Percentiles rank a stretch among this genome's conserved stretches.
phyloP scores from a whole-genome alignment of 495 filamentous ascomycete genomes.

The Aspergillus carlsbadensis region DNA sequence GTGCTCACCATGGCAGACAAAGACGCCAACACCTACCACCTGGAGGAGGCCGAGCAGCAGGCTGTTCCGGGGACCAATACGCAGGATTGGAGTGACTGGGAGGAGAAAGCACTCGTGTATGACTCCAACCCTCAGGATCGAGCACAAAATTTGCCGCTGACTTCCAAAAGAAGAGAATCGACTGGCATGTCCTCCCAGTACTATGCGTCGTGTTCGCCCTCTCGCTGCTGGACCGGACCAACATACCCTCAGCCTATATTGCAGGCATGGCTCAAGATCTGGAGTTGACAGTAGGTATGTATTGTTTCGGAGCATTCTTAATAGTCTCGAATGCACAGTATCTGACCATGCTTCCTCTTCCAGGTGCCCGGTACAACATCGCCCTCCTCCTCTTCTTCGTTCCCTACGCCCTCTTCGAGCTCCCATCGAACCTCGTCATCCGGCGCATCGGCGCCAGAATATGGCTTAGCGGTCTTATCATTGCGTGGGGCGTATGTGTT shows the following conservation, averaged over 20 bases:
- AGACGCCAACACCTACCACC: background rate
- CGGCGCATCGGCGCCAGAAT: background rate
- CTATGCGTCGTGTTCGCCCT: background rate
- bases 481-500: background rate
- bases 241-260: background rate
- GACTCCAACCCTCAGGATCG: background rate
- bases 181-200: background rate
- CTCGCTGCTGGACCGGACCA: background rate
- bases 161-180: background rate
- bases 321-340: no score
- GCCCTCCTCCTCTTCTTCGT: conserved; percentile 1
- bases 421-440: conserved; percentile 1
- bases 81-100: background rate
- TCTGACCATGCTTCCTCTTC: no score
- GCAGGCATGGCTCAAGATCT: background rate
- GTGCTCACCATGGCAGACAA: background rate
- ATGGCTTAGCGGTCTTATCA: background rate
- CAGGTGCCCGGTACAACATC: background rate
- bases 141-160: background rate
- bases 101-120: background rate
- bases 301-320: no score
- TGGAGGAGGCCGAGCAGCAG: background rate
- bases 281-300: background rate
- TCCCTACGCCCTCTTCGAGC: background rate
- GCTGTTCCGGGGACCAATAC: background rate